phyloP scores from a whole-genome alignment of 179 eudicot species.

The Beta lomatogona region DNA sequence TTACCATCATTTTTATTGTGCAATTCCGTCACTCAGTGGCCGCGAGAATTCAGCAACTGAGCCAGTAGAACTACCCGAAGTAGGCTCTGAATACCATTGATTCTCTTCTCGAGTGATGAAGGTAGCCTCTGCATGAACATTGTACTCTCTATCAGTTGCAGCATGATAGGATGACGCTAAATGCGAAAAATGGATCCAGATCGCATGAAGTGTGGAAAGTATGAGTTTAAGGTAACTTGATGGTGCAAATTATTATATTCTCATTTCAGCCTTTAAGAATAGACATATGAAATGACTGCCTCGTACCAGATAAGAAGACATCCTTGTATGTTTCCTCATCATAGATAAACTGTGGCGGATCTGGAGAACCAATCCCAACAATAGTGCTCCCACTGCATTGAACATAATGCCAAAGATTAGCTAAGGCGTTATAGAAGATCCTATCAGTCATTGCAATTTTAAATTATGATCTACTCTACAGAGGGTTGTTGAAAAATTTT shows the following conservation, averaged over 20 bases:
- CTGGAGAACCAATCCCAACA: conserved; percentile 94
- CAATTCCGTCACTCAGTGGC: conserved; percentile 32
- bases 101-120: conserved; percentile 50
- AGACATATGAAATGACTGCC: too few relatives aligned
- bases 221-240: not conserved
- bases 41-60: conserved; percentile 37
- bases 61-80: conserved; percentile 30
- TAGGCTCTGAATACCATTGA: conserved; percentile 46
- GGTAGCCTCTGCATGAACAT: conserved; percentile 41
- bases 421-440: not conserved
- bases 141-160: conserved; percentile 7
- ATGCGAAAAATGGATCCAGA: not conserved
- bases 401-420: conserved; percentile 15
- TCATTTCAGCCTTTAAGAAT: not conserved
- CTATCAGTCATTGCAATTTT: not conserved
- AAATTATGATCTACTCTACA: not conserved
- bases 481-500: too few relatives aligned
- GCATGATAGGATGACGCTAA: not conserved
- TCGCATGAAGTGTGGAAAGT: not conserved
- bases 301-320: conserved; percentile 90
- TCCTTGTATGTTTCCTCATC: conserved; percentile 94
- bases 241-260: not conserved
- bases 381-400: conserved; percentile 93
- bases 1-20: conserved; percentile 25
- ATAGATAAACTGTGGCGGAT: conserved; percentile 89